Evolutionary conservation across 176 grass and related monocot species (phyloP), one percentile per base, ranked within the genome.

Genomic region (maize (Zea mays)): DNA sequence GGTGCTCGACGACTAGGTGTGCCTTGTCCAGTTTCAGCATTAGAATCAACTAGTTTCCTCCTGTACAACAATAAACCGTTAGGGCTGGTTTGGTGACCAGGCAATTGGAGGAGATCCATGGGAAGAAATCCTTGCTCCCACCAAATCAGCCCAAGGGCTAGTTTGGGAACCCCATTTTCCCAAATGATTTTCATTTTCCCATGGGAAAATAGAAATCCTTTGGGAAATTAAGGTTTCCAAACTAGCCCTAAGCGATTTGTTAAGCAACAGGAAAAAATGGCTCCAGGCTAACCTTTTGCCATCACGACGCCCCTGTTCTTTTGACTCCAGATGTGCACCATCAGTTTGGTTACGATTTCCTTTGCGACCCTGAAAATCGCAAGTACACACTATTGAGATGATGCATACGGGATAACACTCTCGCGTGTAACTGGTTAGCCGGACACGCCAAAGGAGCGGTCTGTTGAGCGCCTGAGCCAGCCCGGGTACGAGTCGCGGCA

Each of bases 331-430:
- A 21, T 57, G 50, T 7, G 10, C 44, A 82, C 62, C 51, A 43
- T 74, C 63, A 36, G 61, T 51, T 66, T 46, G 8, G 41, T 72
- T 85, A 61, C 79, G 80, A 50, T 82, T 93, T 19, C 84, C 85
- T 44, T 82, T 86, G 36, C 81, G 90, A 33, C 87, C 81, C 90
- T 93, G 87, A 51, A 83, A 79, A 76, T 72, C 55, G 57, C 2
- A 60, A 60, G 34, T 41, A 47, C 46, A 85, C 6, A 5, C 11
- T 42, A 42, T 2, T 67, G 10, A 67, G 3, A 67, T 55, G 4
- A 67, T 41, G 16, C 12, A 14, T 62, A 62, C 2, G 3, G 55
- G 4, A 67, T 41, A 33, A 27, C 27, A 27, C 27, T 27, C 27
- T 0, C 27, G 27, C 27, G 27, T 27, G 27, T 27, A 27, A 27